These are phyloP conservation scores for Diutina siamensis DNA, from an alignment of 1,139 yeast genomes.

Conservation along the genomic window DNA sequence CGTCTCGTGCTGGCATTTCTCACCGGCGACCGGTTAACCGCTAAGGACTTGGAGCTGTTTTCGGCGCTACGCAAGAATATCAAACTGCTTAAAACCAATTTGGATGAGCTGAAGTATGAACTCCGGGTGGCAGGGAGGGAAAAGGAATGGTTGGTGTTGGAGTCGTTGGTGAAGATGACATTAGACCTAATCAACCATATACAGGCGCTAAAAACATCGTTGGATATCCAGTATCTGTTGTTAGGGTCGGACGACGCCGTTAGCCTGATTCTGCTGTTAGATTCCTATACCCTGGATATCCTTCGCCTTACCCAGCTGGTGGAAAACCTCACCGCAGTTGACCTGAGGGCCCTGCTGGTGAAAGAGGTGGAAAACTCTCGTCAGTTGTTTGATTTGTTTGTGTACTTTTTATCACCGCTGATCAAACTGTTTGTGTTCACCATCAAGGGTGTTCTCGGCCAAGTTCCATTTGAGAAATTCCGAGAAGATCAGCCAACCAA, in stretches of 20 bases:
- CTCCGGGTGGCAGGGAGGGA: conserved; percentile 43
- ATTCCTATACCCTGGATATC: neutral
- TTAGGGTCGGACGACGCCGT: conserved; percentile 18
- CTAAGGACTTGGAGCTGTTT: conserved; percentile 25
- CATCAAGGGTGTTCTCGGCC: conserved; percentile 46
- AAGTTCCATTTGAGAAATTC: conserved; percentile 42
- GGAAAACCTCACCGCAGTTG: conserved; percentile 15
- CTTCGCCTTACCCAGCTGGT: conserved; percentile 17
- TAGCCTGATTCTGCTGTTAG: conserved; percentile 8
- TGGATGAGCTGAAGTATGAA: conserved; percentile 60
- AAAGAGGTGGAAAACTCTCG: conserved; percentile 27
- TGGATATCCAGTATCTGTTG: conserved; percentile 53
- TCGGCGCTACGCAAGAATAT: conserved; percentile 30
- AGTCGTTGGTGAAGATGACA: conserved; percentile 38
- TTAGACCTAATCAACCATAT: conserved; percentile 44
- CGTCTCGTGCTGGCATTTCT: conserved; percentile 44
- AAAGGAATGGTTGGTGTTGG: conserved; percentile 34
- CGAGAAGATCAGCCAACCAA: conserved; percentile 13
- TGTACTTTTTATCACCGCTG: conserved; percentile 61
- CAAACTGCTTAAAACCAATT: conserved; percentile 24
- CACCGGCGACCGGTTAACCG: conserved; percentile 33
- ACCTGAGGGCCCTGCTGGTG: conserved; percentile 7
- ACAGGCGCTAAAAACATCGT: conserved; percentile 58
- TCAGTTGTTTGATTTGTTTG: conserved; percentile 55
- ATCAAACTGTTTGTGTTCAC: conserved; percentile 58